A percentile compares a stretch with the other conserved stretches of the same genome.
Evolutionary conservation across 495 filamentous ascomycete genomes (phyloP).

Genomic region (Podospora australis): DNA sequence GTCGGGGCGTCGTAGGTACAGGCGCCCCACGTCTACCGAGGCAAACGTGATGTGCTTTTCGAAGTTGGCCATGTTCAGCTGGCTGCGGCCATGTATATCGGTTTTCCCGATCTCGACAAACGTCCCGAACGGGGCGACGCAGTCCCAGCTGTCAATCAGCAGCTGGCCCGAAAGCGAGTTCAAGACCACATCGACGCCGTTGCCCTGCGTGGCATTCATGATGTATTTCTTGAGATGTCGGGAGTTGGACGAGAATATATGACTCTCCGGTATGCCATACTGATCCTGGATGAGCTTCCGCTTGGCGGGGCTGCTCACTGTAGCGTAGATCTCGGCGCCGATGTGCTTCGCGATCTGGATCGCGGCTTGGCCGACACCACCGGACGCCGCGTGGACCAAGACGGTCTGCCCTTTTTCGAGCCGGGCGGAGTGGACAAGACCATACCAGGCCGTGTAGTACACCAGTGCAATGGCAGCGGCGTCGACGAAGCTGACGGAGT

Average conservation of each 20-base stretch:
- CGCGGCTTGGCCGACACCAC: slow-evolving; percentile 21
- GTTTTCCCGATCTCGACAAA: slow-evolving; percentile 47
- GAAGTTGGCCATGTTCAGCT: slow-evolving; percentile 40
- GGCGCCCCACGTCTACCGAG: slow-evolving; percentile 40
- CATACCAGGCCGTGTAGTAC: background rate
- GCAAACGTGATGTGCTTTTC: slow-evolving; percentile 37
- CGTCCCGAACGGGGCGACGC: slow-evolving; percentile 42
- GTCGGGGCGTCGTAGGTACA: no score
- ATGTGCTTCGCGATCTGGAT: slow-evolving; percentile 6
- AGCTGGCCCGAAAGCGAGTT: slow-evolving; percentile 49
- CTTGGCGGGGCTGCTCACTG: slow-evolving; percentile 40
- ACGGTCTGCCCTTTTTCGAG: no score
- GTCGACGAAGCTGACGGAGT: background rate
- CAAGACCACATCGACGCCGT: slow-evolving; percentile 47
- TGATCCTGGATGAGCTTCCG: slow-evolving; percentile 24
- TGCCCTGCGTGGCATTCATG: slow-evolving; percentile 34
- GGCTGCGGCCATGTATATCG: slow-evolving; percentile 19
- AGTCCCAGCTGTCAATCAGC: slow-evolving; percentile 41
- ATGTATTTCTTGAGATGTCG: slow-evolving; percentile 34
- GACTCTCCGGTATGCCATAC: slow-evolving; percentile 33
- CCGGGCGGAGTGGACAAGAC: no score
- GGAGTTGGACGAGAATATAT: slow-evolving; percentile 30
- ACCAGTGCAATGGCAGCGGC: background rate
- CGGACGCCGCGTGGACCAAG: slow-evolving; percentile 39
- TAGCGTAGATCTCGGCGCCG: slow-evolving; percentile 30